These are phyloP conservation scores for Trichophyton schoenleinii DNA, from an alignment of 2,329 filamentous ascomycete species.

Conservation along the genomic window DNA sequence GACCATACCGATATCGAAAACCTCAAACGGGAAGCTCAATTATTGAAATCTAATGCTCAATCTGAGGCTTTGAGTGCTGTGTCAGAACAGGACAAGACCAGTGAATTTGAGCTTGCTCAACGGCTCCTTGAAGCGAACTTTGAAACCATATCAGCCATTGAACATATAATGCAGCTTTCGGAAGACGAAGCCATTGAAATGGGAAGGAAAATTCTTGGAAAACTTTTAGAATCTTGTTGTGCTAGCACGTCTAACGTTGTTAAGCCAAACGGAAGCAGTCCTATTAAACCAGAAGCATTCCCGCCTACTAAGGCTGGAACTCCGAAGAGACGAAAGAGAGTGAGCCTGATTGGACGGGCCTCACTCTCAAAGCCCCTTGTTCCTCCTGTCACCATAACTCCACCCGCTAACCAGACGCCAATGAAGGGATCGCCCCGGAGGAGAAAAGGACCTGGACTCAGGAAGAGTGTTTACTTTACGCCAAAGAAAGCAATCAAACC, in stretches of 20 bases:
- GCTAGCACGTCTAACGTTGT: constrained; percentile 69
- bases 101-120: constrained; percentile 67
- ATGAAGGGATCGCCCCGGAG: constrained; percentile 69
- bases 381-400: constrained; percentile 5
- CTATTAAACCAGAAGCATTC: constrained; percentile 42
- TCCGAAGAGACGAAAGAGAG: constrained; percentile 56
- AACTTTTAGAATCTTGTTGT: constrained; percentile 64
- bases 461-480: constrained; percentile 68
- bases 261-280: constrained; percentile 66
- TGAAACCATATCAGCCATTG: constrained; percentile 72
- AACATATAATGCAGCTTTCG: constrained; percentile 67
- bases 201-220: constrained; percentile 63
- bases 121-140: constrained; percentile 81
- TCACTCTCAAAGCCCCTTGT: constrained; percentile 7
- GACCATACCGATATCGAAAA: constrained; percentile 58
- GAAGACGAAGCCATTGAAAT: constrained; percentile 71
- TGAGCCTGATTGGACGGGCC: constrained; percentile 25
- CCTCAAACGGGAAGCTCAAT: constrained; percentile 68
- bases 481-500: constrained; percentile 55
- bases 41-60: constrained; percentile 71
- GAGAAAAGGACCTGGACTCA: constrained; percentile 49
- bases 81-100: constrained; percentile 69
- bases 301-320: constrained; percentile 61
- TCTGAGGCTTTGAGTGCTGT: constrained; percentile 66
- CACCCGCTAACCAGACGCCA: constrained; percentile 42